Percentiles rank a stretch among this genome's conserved stretches.
Evolutionary conservation across 257 asterid species (phyloP).

Genomic region (Cruciata laevipes): DNA sequence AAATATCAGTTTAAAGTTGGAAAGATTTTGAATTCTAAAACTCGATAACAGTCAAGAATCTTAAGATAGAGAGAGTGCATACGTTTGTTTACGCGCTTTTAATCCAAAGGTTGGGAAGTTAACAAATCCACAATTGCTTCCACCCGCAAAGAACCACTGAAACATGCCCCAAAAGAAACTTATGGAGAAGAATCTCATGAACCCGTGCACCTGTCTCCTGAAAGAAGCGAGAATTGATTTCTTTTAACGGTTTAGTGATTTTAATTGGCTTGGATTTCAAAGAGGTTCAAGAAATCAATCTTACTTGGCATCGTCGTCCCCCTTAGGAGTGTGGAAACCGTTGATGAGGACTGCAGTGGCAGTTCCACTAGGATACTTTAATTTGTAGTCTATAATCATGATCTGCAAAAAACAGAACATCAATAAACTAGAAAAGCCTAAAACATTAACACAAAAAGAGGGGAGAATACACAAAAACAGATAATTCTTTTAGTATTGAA

Average conservation of each 20-base stretch:
- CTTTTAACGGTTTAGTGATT: not conserved
- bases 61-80: constrained; percentile 4
- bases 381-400: constrained; percentile 35
- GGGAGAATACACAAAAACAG: not conserved
- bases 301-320: constrained; percentile 39
- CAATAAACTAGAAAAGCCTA: not conserved
- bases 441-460: not conserved
- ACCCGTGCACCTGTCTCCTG: constrained; percentile 81
- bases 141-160: constrained; percentile 87
- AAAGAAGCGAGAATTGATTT: constrained; percentile 2
- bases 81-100: constrained; percentile 75
- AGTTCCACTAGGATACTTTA: constrained; percentile 50
- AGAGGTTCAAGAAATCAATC: not conserved
- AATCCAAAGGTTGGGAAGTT: constrained; percentile 77
- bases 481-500: too few species aligned
- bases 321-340: constrained; percentile 44
- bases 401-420: constrained; percentile 18
- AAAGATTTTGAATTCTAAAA: not conserved
- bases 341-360: constrained; percentile 51
- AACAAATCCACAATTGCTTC: constrained; percentile 55
- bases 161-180: constrained; percentile 86
- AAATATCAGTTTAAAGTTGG: constrained; percentile 11
- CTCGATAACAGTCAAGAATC: not conserved
- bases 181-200: constrained; percentile 58
- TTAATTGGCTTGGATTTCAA: not conserved